Conservation (phyloP, 441 rosid genomes). For the Sinapis alba region DNA sequence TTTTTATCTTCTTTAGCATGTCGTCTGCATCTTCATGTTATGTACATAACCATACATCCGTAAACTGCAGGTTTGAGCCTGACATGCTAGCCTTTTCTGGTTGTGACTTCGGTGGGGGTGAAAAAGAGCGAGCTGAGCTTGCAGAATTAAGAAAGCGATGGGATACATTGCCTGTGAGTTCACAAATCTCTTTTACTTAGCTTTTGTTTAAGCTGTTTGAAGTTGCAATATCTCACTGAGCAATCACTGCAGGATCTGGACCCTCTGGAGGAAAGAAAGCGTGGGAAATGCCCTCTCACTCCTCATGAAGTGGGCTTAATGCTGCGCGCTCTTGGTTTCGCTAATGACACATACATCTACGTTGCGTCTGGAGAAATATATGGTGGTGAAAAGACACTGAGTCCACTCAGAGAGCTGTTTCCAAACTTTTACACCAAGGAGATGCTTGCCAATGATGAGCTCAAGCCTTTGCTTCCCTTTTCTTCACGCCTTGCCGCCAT, state of each 20-base stretch:
- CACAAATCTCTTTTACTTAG: constrained; percentile 19
- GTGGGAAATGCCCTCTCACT: constrained; percentile 97
- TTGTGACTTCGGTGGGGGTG: constrained; percentile 98
- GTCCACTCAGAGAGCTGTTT: constrained; percentile 83
- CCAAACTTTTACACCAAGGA: constrained; percentile 96
- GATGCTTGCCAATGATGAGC: constrained; percentile 81
- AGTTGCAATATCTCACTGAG: constrained; percentile 11
- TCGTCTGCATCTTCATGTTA: background rate
- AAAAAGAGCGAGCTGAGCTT: constrained; percentile 89
- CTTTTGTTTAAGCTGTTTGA: background rate
- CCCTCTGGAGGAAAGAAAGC: constrained; percentile 83
- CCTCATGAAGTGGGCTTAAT: constrained; percentile 97
- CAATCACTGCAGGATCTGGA: constrained; percentile 66
- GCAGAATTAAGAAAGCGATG: constrained; percentile 94
- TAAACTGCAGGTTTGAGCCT: constrained; percentile 83
- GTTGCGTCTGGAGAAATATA: constrained; percentile 99
- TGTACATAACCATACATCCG: constrained; percentile 19
- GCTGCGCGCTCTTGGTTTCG: constrained; percentile 94
- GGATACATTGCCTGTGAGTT: constrained; percentile 94
- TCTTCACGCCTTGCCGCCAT: constrained; percentile 95
- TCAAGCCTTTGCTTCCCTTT: constrained; percentile 73
- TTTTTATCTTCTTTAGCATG: constrained; percentile 19
- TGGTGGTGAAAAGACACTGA: constrained; percentile 90
- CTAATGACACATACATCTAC: constrained; percentile 79
- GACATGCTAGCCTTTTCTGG: constrained; percentile 99